These are phyloP conservation scores for sorghum (Sorghum bicolor) DNA, from an alignment of 176 grass and related monocot genomes.

Conservation along the genomic window Sorghum_bicolor_NCBIv3 NC_012871.2:66333501-66334000, in stretches of 20 bases:
- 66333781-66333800: constrained; percentile 93
- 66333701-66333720: background rate
- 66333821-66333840: constrained; percentile 52
- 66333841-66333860: constrained; percentile 70
- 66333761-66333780: constrained; percentile 31
- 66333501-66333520: constrained; percentile 37
- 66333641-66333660: background rate
- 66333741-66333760: constrained; percentile 42
- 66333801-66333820: constrained; percentile 51
- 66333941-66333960: constrained; percentile 71
- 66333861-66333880: constrained; percentile 81
- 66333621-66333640: constrained; percentile 35
- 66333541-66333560: constrained; percentile 35
- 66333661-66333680: constrained; percentile 17
- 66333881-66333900: constrained; percentile 65
- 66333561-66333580: background rate
- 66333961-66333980: constrained; percentile 78
- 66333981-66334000: constrained; percentile 75
- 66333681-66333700: constrained; percentile 77
- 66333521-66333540: constrained; percentile 41
- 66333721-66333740: constrained; percentile 38
- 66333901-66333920: constrained; percentile 64
- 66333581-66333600: background rate
- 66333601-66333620: constrained; percentile 38
- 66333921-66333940: constrained; percentile 60